phyloP scores from a whole-genome alignment of 768 basidiomycete genomes.

The Suillus placidus region DNA sequence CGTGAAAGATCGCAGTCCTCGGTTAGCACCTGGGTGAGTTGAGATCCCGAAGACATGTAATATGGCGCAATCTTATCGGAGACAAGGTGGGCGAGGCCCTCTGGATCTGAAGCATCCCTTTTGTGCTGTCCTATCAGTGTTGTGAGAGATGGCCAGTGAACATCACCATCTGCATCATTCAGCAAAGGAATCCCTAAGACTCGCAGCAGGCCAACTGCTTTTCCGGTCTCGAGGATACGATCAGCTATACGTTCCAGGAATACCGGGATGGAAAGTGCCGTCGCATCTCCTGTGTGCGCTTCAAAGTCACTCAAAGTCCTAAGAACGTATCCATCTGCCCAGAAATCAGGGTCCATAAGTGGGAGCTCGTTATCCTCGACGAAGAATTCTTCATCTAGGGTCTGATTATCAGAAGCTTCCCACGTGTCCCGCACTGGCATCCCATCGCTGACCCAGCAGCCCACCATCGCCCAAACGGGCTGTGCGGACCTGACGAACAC shows the following conservation, averaged over 20 bases:
- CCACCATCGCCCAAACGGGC: slow-evolving; percentile 75
- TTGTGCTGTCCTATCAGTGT: slow-evolving; percentile 39
- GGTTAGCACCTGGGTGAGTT: slow-evolving; percentile 58
- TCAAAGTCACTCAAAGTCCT: slow-evolving; percentile 41
- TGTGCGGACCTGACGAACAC: slow-evolving; percentile 66
- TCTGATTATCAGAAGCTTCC: slow-evolving; percentile 22
- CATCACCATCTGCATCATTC: slow-evolving; percentile 29
- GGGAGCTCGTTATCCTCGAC: slow-evolving; percentile 71
- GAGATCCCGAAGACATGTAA: slow-evolving; percentile 53
- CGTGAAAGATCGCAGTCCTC: slow-evolving; percentile 67
- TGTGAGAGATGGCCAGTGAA: slow-evolving; percentile 47
- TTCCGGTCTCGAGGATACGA: slow-evolving; percentile 67
- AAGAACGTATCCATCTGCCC: slow-evolving; percentile 71
- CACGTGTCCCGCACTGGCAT: slow-evolving; percentile 54
- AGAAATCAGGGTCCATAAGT: slow-evolving; percentile 73
- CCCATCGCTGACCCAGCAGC: slow-evolving; percentile 72
- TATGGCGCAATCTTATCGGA: slow-evolving; percentile 63
- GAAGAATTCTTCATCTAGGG: slow-evolving; percentile 77
- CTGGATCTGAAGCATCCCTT: slow-evolving; percentile 51
- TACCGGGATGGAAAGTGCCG: slow-evolving; percentile 45
- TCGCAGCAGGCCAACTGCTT: slow-evolving; percentile 74
- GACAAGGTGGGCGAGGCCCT: slow-evolving; percentile 62
- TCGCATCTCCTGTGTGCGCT: slow-evolving; percentile 26
- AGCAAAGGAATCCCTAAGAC: slow-evolving; percentile 43
- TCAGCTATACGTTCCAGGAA: slow-evolving; percentile 66